Conservation (phyloP, 1,139 yeast genomes). For the Geotrichum citri-aurantii region DNA sequence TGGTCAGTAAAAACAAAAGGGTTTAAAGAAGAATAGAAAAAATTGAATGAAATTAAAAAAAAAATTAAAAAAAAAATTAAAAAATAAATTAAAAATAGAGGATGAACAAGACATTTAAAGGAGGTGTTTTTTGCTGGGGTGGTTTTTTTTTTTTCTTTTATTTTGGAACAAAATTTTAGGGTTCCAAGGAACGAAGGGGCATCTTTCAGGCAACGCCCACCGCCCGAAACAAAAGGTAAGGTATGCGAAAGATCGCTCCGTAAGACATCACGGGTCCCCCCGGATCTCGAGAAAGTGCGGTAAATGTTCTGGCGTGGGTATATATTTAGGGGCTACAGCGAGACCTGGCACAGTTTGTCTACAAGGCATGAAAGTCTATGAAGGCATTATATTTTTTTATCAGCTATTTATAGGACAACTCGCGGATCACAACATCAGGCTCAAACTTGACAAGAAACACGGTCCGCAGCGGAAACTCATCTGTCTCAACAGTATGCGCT, state of each 20-base stretch:
- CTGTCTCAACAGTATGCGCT: conserved; percentile 78
- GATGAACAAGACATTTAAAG: not conserved
- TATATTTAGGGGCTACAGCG: too few relatives aligned
- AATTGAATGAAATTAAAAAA: not conserved
- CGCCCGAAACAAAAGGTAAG: not conserved
- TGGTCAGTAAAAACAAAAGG: conserved; percentile 5
- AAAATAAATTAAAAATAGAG: not conserved
- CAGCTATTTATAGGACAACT: conserved; percentile 13
- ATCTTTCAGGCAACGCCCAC: not conserved
- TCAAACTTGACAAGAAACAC: conserved; percentile 74
- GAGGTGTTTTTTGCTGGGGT: not conserved
- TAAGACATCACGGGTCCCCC: not conserved
- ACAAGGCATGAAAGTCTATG: not conserved
- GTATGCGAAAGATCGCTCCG: not conserved
- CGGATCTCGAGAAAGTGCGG: not conserved
- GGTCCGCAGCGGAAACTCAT: conserved; percentile 60
- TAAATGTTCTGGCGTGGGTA: not conserved
- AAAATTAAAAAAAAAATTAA: not conserved
- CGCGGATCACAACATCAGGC: conserved; percentile 17
- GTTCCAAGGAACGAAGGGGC: not conserved
- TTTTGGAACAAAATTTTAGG: not conserved
- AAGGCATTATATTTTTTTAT: not conserved
- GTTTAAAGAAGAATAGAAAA: not conserved
- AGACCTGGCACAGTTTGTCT: not conserved
- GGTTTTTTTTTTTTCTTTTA: not conserved